Conservation (phyloP, 2,329 filamentous ascomycete species). For the Pseudohalonectria lignicola region DNA sequence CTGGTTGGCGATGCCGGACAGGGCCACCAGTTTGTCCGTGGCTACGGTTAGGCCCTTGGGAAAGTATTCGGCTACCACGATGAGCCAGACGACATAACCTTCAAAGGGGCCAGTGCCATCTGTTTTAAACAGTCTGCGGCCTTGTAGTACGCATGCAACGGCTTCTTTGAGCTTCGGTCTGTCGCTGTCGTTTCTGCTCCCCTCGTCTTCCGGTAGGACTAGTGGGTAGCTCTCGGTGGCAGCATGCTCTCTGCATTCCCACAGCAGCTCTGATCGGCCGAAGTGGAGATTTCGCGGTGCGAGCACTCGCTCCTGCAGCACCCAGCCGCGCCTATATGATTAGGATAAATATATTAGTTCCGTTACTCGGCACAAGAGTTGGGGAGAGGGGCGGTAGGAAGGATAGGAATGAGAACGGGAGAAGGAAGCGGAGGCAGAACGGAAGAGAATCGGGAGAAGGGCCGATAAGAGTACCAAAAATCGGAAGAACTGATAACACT, state of each 20-base stretch:
- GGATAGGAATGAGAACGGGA: background rate
- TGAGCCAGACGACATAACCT: background rate
- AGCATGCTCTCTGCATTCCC: background rate
- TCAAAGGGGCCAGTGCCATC: too few relatives aligned
- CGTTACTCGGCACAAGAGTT: background rate
- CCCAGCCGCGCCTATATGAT: conserved; percentile 10
- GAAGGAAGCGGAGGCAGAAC: too few relatives aligned
- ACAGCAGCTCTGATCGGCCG: background rate
- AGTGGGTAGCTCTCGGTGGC: background rate
- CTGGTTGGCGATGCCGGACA: background rate
- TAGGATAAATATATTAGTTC: conserved; percentile 7
- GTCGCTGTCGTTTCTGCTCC: background rate
- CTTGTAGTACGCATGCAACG: background rate
- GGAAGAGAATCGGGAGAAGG: too few relatives aligned
- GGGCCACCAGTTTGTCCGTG: background rate
- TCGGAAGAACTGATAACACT: too few relatives aligned
- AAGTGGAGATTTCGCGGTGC: conserved; percentile 4
- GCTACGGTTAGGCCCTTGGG: background rate
- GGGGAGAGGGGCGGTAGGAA: background rate
- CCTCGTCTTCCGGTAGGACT: background rate
- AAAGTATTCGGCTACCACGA: background rate
- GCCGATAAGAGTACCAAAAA: too few relatives aligned
- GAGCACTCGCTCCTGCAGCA: conserved; percentile 4
- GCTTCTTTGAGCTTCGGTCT: background rate
- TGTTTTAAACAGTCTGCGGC: background rate